Evolutionary conservation across 2,329 filamentous ascomycete genomes (phyloP), one percentile per base, ranked within the genome.

Genomic region (Colletotrichum orbiculare): DNA sequence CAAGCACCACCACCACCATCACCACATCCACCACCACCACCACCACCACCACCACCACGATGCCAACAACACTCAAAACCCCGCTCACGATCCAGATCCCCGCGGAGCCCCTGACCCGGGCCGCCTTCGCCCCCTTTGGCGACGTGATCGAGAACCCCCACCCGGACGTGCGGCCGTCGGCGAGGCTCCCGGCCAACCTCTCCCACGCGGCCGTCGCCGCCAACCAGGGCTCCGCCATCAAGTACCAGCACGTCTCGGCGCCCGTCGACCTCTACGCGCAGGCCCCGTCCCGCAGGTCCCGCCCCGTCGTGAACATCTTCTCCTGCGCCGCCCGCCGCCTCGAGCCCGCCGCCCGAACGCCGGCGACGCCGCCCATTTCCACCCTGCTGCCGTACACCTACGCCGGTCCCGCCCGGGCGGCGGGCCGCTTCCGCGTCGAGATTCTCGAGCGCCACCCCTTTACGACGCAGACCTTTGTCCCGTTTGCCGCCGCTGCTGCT

Each of bases 391-490:
- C 67, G 41, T 68, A 68, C 50, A 59, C 54, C 42, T 54, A 64
- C 60, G 59, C 60, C 42, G 52, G 53, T 53, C 50, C 37, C 50
- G n/a, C 55, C 41, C 17, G 55, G 35, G 38, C 56, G 39, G 33
- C 49, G 54, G 71, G 60, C 68, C 66, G 64, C 25, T 92, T 97
- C 74, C 82, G 86, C 49, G 85, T 97, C 58, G 78, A 79, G 17
- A 87, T 97, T 62, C 86, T 98, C 37, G 96, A 99, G 77, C 85
- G 96, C 43, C 96, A 99, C 77, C 95, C 96, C 0, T 98, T 89
- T 78, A 98, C 96, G 1, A 92, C 92, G 2, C 96, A 99, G 80
- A 97, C 94, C 0, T 98, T 99, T 77, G 85, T 92, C 47, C 96
- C 96, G 0, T 81, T 97, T 54, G 86, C 78, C 10, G 78, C 42